Conservation (phyloP, 345 rosid genomes). For the Laguncularia racemosa region DNA sequence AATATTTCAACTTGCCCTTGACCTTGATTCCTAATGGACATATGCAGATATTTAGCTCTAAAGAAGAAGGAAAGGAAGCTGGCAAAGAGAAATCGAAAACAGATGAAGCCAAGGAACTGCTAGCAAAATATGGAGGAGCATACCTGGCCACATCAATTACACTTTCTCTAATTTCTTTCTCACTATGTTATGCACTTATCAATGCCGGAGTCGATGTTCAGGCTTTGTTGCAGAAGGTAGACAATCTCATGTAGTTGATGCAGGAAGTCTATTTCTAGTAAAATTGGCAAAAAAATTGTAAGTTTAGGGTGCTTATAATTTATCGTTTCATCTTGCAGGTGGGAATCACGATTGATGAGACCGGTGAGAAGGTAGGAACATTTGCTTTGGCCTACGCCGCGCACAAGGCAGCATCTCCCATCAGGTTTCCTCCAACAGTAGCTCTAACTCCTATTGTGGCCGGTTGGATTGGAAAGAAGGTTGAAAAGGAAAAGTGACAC, state of each 20-base stretch:
- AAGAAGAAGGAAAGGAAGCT: slow-evolving; percentile 37
- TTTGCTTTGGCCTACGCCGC: slow-evolving; percentile 90
- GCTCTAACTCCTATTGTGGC: slow-evolving; percentile 92
- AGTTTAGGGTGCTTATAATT: not conserved
- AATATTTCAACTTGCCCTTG: not conserved
- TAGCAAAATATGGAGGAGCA: slow-evolving; percentile 89
- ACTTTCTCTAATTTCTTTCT: slow-evolving; percentile 75
- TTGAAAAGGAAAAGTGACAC: slow-evolving; percentile 33
- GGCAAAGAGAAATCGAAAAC: slow-evolving; percentile 54
- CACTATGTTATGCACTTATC: slow-evolving; percentile 63
- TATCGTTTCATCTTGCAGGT: slow-evolving; percentile 29
- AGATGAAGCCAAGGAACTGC: slow-evolving; percentile 75
- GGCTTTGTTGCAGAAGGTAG: slow-evolving; percentile 63
- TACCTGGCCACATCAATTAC: slow-evolving; percentile 88
- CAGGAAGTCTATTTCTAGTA: not conserved
- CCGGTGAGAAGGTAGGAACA: slow-evolving; percentile 82
- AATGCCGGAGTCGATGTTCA: slow-evolving; percentile 72
- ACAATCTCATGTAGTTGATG: not conserved
- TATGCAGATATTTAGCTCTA: slow-evolving; percentile 65
- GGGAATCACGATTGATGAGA: slow-evolving; percentile 58
- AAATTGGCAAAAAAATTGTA: not conserved
- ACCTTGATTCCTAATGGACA: not conserved
- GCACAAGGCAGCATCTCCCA: slow-evolving; percentile 94
- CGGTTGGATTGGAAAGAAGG: slow-evolving; percentile 82
- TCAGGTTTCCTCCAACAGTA: slow-evolving; percentile 85